These are phyloP conservation scores for sorghum (Sorghum bicolor) DNA, from an alignment of 176 grass and related monocot species.

Conservation along the genomic window DNA sequence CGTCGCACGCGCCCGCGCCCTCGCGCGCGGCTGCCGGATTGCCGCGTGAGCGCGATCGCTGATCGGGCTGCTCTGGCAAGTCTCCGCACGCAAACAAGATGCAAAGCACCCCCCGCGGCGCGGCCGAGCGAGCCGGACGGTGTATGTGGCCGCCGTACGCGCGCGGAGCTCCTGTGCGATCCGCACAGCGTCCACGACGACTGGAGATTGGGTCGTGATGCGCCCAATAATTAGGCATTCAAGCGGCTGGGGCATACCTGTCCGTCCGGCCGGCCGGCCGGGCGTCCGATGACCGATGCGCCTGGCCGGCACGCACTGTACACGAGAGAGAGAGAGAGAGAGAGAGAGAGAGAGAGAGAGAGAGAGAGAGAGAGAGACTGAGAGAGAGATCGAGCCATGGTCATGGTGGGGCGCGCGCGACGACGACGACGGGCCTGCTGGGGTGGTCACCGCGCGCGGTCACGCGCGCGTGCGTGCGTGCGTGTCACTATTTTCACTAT, in stretches of 20 bases:
- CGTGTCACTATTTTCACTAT: background rate
- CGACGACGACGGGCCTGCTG: background rate
- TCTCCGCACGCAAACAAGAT: background rate
- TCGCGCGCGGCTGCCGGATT: background rate
- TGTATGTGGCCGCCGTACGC: background rate
- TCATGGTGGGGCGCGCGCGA: background rate
- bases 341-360: too few species aligned
- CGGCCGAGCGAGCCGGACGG: too few species aligned
- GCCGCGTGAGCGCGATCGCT: background rate
- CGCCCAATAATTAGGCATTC: constrained; percentile 50
- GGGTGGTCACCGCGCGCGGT: background rate
- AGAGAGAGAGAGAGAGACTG: too few species aligned
- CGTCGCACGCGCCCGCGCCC: background rate
- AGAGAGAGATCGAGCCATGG: background rate
- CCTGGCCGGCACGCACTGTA: background rate
- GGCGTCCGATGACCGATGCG: background rate
- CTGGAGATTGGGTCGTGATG: constrained; percentile 39
- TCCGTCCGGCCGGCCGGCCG: background rate
- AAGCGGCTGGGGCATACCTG: constrained; percentile 44
- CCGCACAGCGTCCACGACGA: constrained; percentile 8
- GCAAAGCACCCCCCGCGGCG: too few species aligned
- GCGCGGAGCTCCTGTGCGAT: constrained; percentile 9
- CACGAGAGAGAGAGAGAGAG: too few species aligned
- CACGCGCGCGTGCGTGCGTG: background rate
- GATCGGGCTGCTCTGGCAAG: background rate